phyloP scores from a whole-genome alignment of 148 eudicot species.

The Linanthus parryae region DNA sequence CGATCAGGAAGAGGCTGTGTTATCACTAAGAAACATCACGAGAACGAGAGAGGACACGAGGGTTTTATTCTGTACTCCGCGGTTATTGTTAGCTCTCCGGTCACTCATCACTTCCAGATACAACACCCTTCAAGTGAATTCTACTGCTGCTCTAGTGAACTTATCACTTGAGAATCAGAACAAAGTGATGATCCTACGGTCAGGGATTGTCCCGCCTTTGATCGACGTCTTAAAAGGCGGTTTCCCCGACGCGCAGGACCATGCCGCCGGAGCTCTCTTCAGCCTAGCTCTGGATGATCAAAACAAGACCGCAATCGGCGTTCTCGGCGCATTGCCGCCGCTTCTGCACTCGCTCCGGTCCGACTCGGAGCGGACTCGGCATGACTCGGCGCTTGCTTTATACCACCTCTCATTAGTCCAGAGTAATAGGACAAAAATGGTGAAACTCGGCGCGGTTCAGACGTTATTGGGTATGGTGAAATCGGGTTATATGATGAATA shows the following conservation, averaged over 20 bases:
- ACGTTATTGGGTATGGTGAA: slow-evolving; percentile 51
- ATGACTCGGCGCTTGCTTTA: slow-evolving; percentile 80
- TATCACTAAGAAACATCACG: slow-evolving; percentile 52
- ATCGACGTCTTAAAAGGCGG: slow-evolving; percentile 65
- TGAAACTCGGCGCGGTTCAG: slow-evolving; percentile 59
- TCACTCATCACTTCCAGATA: slow-evolving; percentile 53
- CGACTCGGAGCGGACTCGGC: slow-evolving; percentile 50
- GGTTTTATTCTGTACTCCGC: slow-evolving; percentile 47
- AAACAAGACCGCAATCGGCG: slow-evolving; percentile 87
- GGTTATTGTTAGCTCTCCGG: slow-evolving; percentile 48
- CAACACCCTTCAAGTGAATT: slow-evolving; percentile 47
- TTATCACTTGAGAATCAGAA: slow-evolving; percentile 63
- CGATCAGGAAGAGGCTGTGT: slow-evolving; percentile 12
- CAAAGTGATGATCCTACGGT: slow-evolving; percentile 83
- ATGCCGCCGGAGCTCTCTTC: slow-evolving; percentile 82
- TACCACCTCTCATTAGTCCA: slow-evolving; percentile 72
- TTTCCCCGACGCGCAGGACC: slow-evolving; percentile 72
- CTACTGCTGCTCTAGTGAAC: slow-evolving; percentile 74
- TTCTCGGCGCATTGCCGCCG: slow-evolving; percentile 69
- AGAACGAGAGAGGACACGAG: slow-evolving; percentile 50
- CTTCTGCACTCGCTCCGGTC: slow-evolving; percentile 61
- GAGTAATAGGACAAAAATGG: slow-evolving; percentile 65
- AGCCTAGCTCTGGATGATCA: slow-evolving; percentile 75
- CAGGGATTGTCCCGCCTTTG: slow-evolving; percentile 69
- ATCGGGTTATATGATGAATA: slow-evolving; percentile 48